Base-by-base conservation (phyloP, 2,329 filamentous ascomycete species). In the Byssothecium circinans region DNA sequence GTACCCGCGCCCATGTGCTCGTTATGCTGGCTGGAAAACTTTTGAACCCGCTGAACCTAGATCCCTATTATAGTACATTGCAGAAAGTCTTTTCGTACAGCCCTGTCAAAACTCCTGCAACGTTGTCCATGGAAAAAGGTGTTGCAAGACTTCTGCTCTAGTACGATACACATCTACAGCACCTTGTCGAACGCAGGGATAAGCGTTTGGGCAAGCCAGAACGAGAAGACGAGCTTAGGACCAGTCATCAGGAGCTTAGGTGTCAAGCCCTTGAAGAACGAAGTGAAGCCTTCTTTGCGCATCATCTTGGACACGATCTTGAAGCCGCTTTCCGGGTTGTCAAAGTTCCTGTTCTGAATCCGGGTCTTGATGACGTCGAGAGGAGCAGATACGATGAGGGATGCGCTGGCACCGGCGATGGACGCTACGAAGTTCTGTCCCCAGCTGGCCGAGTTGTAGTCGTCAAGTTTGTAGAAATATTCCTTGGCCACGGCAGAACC, bases 211-310 rank as follows among this genome's bases (percentile, higher is more conserved):
- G 94, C 94, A 69, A 99, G 84, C 94, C 94, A 99, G 85, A 99
- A 99, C 52, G 91, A 96, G 80, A 99, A 99, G 54, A 97, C 94
- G 52, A 99, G 82, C 83, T 99, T 99, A 55, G 94, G 94, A 19
- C 94, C 95, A 14, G 94, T 99, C 94, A 99, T 99, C 67, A 99
- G 82, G 57, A 99, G 84, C 87, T 99, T 99, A 54, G 94, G 94
- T 41, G 91, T 88, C 57, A 99, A 76, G 35, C 94, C 94, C 84
- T 99, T 99, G 84, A 99, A 99, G 83, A 99, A 97, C 65, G 87
- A 86, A 14, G 81, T 78, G 49, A 87, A 70, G 18, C 92, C 94
- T 75, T 99, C 94, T 62, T 96, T 84, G 78, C 86, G 89, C 57
- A 89, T 83, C 94, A 99, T 99, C 72, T 91, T 95, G 55, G 84